phyloP scores from a whole-genome alignment of 139 green algal species.

The Desmodesmus armatus region DNA sequence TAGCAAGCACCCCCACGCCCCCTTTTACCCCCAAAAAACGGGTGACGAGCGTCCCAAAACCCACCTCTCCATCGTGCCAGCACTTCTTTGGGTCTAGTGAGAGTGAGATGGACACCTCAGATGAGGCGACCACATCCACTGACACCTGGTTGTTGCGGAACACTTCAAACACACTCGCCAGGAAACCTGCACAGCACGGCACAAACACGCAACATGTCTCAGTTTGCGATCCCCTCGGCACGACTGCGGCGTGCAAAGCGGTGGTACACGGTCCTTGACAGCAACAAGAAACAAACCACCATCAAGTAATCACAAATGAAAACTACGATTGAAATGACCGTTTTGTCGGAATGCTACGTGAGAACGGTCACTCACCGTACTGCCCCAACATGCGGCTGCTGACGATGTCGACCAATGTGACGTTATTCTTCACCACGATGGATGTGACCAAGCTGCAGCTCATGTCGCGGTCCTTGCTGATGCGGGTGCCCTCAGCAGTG shows the following conservation, averaged over 20 bases:
- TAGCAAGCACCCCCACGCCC: too few relatives aligned
- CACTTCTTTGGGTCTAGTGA: constrained; percentile 93
- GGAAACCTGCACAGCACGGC: constrained; percentile 65
- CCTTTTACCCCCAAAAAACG: too few relatives aligned
- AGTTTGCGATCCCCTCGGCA: too few relatives aligned
- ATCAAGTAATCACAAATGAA: too few relatives aligned
- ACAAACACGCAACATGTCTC: background rate
- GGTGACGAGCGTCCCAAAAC: too few relatives aligned
- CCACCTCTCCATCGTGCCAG: constrained; percentile 56
- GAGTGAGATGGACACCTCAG: constrained; percentile 93
- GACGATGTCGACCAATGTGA: constrained; percentile 89
- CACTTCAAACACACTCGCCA: constrained; percentile 89
- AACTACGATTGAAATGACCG: too few relatives aligned
- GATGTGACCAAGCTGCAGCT: constrained; percentile 85
- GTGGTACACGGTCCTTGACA: too few relatives aligned
- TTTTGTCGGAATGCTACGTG: background rate
- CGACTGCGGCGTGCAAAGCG: too few relatives aligned
- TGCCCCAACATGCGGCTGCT: constrained; percentile 91
- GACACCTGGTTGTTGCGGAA: constrained; percentile 87
- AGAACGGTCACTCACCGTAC: constrained; percentile 73
- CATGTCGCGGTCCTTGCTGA: constrained; percentile 83
- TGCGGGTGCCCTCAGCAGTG: constrained; percentile 89
- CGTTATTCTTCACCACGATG: constrained; percentile 96
- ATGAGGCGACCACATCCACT: constrained; percentile 97
- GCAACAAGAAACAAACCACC: too few relatives aligned